phyloP scores from a whole-genome alignment of 2,329 filamentous ascomycete species.

The Curvularia lunata region DNA sequence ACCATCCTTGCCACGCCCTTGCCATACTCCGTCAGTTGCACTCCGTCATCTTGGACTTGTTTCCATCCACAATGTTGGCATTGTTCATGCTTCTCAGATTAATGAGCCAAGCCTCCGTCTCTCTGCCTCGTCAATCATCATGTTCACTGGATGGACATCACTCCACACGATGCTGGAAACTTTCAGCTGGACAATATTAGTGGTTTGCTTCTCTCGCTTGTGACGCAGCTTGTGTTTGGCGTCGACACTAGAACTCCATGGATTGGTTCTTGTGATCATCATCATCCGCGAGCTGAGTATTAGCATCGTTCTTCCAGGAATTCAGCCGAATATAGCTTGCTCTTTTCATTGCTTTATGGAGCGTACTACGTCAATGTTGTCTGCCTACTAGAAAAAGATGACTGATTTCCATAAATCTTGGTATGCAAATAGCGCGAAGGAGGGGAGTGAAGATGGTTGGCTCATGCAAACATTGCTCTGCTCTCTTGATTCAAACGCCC shows the following conservation, averaged over 20 bases:
- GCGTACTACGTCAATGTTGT: no score
- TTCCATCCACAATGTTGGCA: neutral
- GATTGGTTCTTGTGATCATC: neutral
- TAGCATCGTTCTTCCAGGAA: no score
- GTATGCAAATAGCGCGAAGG: no score
- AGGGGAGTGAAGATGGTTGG: no score
- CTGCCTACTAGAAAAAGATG: no score
- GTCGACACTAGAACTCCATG: neutral
- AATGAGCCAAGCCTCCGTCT: neutral
- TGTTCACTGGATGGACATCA: neutral
- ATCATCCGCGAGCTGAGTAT: neutral
- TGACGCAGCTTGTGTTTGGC: neutral
- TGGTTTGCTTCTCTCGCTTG: neutral
- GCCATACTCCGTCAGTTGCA: neutral
- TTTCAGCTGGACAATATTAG: neutral
- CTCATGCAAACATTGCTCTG: no score
- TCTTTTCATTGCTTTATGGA: neutral
- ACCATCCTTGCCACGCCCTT: neutral
- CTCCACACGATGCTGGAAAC: neutral
- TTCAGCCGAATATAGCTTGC: neutral
- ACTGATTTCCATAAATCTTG: no score
- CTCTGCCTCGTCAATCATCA: neutral
- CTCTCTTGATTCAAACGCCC: no score
- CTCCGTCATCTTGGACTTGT: neutral
- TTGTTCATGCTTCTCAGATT: neutral